Evolutionary conservation across 2,329 filamentous ascomycete genomes (phyloP), one percentile per base, ranked within the genome.

Genomic region (Aureobasidium sp.): DNA sequence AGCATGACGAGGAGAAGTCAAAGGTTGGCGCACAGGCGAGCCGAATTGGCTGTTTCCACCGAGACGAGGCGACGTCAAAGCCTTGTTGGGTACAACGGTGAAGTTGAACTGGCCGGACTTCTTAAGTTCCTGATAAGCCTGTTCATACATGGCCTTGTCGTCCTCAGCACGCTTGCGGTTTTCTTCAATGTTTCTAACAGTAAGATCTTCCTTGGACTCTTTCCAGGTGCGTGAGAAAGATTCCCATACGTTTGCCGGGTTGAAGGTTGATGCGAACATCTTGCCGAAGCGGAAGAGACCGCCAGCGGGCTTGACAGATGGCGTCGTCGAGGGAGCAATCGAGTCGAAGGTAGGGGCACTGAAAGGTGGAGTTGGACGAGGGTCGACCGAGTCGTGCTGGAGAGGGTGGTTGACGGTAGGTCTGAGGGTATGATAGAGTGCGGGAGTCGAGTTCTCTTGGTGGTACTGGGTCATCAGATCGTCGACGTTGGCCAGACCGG

Each of bases 261-360:
- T 82, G 68, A 85, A 82, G 25, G 77, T 77, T 13, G 78, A 76
- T 7, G 79, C 79, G 61, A 84, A 74, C 2, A 77, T 78, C 66
- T 79, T 82, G 39, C 82, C 81, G 65, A 85, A 83, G 6, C 78
- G 76, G 66, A 82, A 82, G 37, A 84, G 77, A 11, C 79, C 55
- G 13, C 53, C 77, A 6, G 53, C 37, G 1, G 36, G 50, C 53
- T 51, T 62, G 51, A 41, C 34, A 7, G 41, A 44, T 25, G 51
- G 4, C 1, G 34, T 34, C 9, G 50, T 41, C 34, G 54, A 47
- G 32, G 54, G 53, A 25, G 53, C 9, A 30, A 57, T 48, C n/a
- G 54, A 58, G 42, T 47, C 42, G 42, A 48, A 37, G 29, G 54
- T 58, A n/a, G 39, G 50, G 6, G 16, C 37, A 34, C 50, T 61